Conservation (phyloP, 257 asterid genomes). For the Fraxinus pennsylvanica region DNA sequence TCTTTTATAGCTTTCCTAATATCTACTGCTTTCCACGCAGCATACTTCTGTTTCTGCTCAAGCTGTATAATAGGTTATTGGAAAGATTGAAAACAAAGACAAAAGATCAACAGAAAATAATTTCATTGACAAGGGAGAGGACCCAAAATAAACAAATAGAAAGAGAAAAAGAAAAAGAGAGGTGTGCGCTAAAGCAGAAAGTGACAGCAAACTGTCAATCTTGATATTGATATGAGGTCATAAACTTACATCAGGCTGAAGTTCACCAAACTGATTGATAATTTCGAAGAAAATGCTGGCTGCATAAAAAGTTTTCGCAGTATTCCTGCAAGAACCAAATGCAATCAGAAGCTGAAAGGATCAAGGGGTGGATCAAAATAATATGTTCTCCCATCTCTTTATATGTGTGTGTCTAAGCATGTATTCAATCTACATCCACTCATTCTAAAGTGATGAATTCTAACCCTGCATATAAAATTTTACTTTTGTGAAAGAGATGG, state of each 20-base stretch:
- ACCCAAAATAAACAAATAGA: conserved; percentile 8
- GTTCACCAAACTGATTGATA: conserved; percentile 81
- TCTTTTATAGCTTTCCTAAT: conserved; percentile 94
- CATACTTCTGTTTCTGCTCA: conserved; percentile 97
- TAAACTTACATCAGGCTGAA: conserved; percentile 86
- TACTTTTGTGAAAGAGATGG: conserved; percentile 14
- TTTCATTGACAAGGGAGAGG: background rate
- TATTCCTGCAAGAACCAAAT: conserved; percentile 56
- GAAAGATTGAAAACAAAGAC: background rate
- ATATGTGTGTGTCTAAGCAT: background rate
- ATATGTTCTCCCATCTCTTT: background rate
- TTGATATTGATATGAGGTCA: background rate
- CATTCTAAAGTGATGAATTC: background rate
- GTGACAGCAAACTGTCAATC: background rate
- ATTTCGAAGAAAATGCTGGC: conserved; percentile 96
- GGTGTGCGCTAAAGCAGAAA: background rate
- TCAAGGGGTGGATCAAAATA: background rate
- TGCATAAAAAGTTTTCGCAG: conserved; percentile 98
- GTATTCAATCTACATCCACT: background rate
- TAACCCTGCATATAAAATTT: background rate
- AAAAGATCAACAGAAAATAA: background rate
- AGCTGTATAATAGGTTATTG: conserved; percentile 45
- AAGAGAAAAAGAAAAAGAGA: background rate
- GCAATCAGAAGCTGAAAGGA: conserved; percentile 21
- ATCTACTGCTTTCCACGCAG: conserved; percentile 99